phyloP scores from a whole-genome alignment of 768 basidiomycete species.

The Heimioporus sp. region DNA sequence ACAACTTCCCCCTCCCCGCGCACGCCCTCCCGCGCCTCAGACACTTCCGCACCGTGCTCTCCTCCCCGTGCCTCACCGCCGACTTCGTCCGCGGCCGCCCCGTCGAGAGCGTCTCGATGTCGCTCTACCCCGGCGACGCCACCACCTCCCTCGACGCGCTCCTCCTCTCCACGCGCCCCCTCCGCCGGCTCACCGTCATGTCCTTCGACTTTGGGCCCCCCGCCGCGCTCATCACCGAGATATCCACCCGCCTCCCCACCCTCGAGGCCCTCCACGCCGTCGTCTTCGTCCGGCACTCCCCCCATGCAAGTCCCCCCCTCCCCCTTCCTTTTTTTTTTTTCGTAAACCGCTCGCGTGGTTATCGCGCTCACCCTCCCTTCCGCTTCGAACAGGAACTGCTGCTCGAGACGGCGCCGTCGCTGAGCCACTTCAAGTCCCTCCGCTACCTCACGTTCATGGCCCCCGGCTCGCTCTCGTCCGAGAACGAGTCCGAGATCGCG shows the following conservation, averaged over 20 bases:
- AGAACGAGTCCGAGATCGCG: conserved; percentile 53
- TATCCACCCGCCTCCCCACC: conserved; percentile 44
- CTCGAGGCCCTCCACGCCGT: conserved; percentile 65
- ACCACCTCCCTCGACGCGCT: conserved; percentile 45
- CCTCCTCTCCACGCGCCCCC: conserved; percentile 33
- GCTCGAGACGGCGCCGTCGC: conserved; percentile 36
- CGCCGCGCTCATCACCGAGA: conserved; percentile 42
- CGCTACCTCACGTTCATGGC: conserved; percentile 62
- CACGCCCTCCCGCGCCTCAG: conserved; percentile 46
- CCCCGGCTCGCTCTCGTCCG: conserved; percentile 23
- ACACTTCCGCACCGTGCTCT: conserved; percentile 54
- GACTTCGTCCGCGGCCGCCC: conserved; percentile 48
- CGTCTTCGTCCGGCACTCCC: conserved; percentile 48
- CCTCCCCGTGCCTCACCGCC: conserved; percentile 44
- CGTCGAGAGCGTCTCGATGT: conserved; percentile 49
- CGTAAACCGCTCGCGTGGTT: too few species aligned
- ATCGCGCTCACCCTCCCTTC: background rate
- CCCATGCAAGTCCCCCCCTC: conserved; percentile 36
- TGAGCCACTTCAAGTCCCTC: conserved; percentile 44
- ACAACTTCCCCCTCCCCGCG: conserved; percentile 32
- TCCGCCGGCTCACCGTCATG: conserved; percentile 55
- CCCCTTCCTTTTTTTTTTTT: background rate
- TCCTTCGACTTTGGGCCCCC: conserved; percentile 52
- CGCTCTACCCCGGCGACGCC: conserved; percentile 44
- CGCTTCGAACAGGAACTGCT: conserved; percentile 41